Base-by-base conservation (phyloP, 2,329 filamentous ascomycete species). In the Conoideocrella luteorostrata region DNA sequence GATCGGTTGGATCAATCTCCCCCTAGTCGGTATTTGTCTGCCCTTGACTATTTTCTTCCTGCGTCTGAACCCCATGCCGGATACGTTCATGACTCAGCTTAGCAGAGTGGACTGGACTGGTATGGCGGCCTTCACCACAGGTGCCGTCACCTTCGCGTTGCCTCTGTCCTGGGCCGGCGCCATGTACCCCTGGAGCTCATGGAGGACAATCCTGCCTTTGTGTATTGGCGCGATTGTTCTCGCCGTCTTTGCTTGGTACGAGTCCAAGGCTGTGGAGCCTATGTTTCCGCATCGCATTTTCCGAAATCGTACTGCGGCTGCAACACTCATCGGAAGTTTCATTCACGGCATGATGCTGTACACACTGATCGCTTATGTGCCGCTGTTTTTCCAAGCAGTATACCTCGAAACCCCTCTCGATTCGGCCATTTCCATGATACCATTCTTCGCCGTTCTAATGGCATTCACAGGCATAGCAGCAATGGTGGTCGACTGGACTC, bases 1-100 rank as follows among this genome's bases (percentile, higher is more conserved):
- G 62, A 57, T 64, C 46, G 57, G 58, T 20, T 65, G 59, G 58
- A 53, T 64, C 15, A 63, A 62, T 35, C 47, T 65, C 21, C 58
- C 58, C 2, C 35, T 61, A 9, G 21, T 56, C 9, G 57, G 47
- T 5, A n/a, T 57, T 11, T 42, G 40, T 4, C n/a, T 42, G 4
- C 23, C 47, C 5, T 43, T 60, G 29, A 28, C 50, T 2, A 33
- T 55, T 36, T 51, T 59, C 40, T 62, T 56, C 47, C 49, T 62
- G 2, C 32, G 32, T 11, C 41, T 53, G 4, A 29, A 32, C 6
- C 40, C 30, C 5, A 32, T 52, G 5, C 23, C 35, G 2, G 22
- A 18, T 2, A 28, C 21, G 36, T 24, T 55, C 2, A 18, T 1
- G 1, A 2, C 23, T 1, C 49, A 52, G 5, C n/a, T 63, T n/a